These are phyloP conservation scores for Zygnema cylindricum DNA, from an alignment of 139 green algal species.

Conservation along the genomic window DNA sequence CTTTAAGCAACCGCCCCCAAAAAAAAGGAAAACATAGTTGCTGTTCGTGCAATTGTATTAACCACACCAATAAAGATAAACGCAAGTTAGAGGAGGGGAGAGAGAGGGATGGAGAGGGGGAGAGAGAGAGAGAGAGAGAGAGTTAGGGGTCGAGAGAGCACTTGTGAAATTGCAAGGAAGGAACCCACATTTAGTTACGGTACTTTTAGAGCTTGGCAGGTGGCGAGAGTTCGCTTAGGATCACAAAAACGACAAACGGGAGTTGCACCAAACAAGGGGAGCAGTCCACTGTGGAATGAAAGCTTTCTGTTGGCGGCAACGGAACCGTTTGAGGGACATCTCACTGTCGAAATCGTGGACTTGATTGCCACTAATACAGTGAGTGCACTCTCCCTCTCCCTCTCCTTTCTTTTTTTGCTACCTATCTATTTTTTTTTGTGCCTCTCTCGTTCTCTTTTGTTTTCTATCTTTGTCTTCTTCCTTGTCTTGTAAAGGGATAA, in stretches of 20 bases:
- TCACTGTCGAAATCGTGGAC: not conserved
- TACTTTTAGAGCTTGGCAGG: no score
- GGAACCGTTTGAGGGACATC: constrained; percentile 5
- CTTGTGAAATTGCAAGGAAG: no score
- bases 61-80: no score
- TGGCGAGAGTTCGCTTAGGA: not conserved
- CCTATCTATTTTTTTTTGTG: no score
- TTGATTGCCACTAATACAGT: not conserved
- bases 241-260: not conserved
- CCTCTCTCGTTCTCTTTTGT: no score
- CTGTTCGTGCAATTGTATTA: no score
- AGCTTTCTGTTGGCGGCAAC: not conserved
- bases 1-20: no score
- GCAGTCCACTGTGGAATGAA: constrained; percentile 5
- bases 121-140: not conserved
- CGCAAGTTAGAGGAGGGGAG: not conserved
- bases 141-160: not conserved
- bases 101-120: not conserved
- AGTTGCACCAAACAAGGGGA: not conserved
- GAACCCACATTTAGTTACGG: no score
- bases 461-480: no score
- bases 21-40: no score
- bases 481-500: no score
- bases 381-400: not conserved
- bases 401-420: no score